These are phyloP conservation scores for Zhuliangozyma blackwelliae DNA, from an alignment of 1,139 yeast genomes.

Conservation along the genomic window DNA sequence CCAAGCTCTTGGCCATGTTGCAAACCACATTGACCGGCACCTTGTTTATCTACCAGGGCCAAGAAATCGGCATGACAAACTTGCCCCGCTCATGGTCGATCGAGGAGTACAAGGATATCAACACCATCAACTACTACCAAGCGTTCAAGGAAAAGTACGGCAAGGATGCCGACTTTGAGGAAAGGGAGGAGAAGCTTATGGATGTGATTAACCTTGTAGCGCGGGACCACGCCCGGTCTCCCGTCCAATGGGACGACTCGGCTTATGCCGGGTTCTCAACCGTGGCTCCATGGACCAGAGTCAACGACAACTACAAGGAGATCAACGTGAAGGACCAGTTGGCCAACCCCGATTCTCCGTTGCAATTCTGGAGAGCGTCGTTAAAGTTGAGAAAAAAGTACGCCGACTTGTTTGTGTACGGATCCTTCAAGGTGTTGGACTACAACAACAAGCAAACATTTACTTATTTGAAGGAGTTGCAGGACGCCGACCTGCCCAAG, in stretches of 20 bases:
- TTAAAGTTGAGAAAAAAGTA: slow-evolving; percentile 41
- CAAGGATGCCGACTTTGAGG: slow-evolving; percentile 23
- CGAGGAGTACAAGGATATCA: slow-evolving; percentile 49
- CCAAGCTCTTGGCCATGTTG: slow-evolving; percentile 47
- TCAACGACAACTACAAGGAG: slow-evolving; percentile 46
- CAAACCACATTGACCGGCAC: slow-evolving; percentile 52
- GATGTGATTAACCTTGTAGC: slow-evolving; percentile 35
- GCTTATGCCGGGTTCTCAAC: slow-evolving; percentile 47
- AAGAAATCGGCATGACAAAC: slow-evolving; percentile 56
- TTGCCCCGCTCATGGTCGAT: slow-evolving; percentile 44
- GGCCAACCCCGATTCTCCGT: slow-evolving; percentile 44
- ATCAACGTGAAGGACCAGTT: slow-evolving; percentile 47
- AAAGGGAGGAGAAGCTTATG: slow-evolving; percentile 25
- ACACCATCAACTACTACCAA: slow-evolving; percentile 40
- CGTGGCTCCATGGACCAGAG: slow-evolving; percentile 52
- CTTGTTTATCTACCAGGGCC: slow-evolving; percentile 56
- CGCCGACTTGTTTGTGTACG: slow-evolving; percentile 45
- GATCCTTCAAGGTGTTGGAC: slow-evolving; percentile 42
- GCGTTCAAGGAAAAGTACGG: slow-evolving; percentile 28
- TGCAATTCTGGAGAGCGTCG: slow-evolving; percentile 42
- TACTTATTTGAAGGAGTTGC: slow-evolving; percentile 30
- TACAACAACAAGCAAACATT: slow-evolving; percentile 34
- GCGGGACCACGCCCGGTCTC: slow-evolving; percentile 56
- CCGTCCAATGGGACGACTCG: slow-evolving; percentile 53
- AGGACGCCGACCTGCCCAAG: slow-evolving; percentile 13